phyloP scores from a whole-genome alignment of 768 basidiomycete species.

The Tricholoma flavovirens region DNA sequence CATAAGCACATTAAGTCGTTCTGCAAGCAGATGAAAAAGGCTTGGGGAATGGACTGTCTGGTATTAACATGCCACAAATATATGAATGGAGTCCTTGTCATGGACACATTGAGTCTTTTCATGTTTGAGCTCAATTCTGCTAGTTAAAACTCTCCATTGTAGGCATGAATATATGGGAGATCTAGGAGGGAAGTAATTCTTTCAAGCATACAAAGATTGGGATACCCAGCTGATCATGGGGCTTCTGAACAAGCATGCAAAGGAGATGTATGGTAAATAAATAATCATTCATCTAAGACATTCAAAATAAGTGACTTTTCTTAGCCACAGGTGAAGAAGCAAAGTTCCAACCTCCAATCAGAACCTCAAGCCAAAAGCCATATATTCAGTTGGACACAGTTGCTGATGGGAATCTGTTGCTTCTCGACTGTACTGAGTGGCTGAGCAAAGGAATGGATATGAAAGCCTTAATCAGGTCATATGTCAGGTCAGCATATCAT shows the following conservation, averaged over 20 bases:
- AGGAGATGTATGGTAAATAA: too few species aligned
- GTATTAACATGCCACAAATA: not conserved
- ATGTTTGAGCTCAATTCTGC: too few species aligned
- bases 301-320: too few species aligned
- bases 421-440: not conserved
- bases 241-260: too few species aligned
- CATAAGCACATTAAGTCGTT: not conserved
- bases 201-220: too few species aligned
- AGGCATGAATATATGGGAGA: too few species aligned
- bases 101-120: too few species aligned
- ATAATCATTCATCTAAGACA: too few species aligned
- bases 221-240: too few species aligned
- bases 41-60: not conserved
- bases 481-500: not conserved
- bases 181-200: too few species aligned
- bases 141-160: too few species aligned
- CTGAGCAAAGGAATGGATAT: not conserved
- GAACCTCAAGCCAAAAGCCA: not conserved
- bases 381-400: not conserved
- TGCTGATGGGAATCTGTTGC: not conserved
- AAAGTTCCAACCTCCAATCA: not conserved
- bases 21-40: not conserved
- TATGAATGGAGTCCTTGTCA: not conserved
- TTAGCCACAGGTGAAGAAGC: not conserved
- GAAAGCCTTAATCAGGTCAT: not conserved